Conservation (phyloP, 495 filamentous ascomycete species). For the Cairneyella variabilis region DNA sequence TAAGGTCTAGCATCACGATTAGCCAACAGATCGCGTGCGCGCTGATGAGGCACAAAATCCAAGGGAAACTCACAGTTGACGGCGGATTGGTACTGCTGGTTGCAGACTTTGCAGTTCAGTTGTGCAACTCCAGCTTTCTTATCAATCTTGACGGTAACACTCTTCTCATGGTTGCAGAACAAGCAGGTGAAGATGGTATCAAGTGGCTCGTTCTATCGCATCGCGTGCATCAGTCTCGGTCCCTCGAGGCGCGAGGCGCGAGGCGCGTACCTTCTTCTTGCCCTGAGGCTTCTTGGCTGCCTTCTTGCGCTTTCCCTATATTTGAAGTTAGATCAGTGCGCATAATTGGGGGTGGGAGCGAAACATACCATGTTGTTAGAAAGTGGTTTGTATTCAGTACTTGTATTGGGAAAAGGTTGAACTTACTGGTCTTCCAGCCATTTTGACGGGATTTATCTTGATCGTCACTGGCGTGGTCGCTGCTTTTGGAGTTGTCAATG, state of each 20-base stretch:
- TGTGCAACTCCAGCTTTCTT: constrained; percentile 84
- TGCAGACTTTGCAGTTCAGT: constrained; percentile 87
- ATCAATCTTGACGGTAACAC: constrained; percentile 82
- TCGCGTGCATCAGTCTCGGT: neutral
- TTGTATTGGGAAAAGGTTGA: no score
- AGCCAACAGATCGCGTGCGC: no score
- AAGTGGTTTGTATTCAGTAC: no score
- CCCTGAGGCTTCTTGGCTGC: constrained; percentile 77
- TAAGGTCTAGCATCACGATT: constrained; percentile 48
- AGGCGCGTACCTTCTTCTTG: constrained; percentile 65
- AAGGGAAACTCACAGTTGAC: constrained; percentile 72
- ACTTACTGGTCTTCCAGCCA: no score
- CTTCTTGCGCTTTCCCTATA: constrained; percentile 94
- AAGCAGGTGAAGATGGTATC: constrained; percentile 87
- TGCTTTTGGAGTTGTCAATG: no score
- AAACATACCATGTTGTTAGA: no score
- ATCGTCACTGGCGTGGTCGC: no score
- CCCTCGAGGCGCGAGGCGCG: neutral
- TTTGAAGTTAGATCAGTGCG: no score
- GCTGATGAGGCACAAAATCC: no score
- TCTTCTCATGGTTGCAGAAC: constrained; percentile 96
- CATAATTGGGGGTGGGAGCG: no score
- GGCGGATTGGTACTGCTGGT: constrained; percentile 83
- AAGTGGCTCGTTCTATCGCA: constrained; percentile 75
- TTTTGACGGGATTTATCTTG: no score